Conservation (phyloP, 164 flowering plant genomes). For the Aristolochia fimbriata region DNA sequence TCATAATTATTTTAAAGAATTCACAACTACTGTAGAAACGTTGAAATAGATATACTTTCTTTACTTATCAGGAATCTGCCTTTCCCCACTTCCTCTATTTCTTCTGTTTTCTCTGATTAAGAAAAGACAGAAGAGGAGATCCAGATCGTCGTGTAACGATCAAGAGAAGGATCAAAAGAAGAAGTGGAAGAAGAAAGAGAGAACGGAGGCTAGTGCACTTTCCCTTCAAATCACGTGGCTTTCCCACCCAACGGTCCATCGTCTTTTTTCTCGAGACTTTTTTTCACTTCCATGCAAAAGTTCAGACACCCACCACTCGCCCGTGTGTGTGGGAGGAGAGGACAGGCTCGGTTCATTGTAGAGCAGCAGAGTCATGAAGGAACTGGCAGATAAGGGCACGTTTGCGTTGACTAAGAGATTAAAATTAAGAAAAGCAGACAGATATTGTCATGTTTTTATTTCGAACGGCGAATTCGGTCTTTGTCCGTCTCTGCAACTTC, state of each 20-base stretch:
- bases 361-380: not conserved
- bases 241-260: not conserved
- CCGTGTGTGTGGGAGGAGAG: too few species aligned
- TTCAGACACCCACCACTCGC: not conserved
- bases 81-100: too few species aligned
- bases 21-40: too few species aligned
- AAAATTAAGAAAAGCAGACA: not conserved
- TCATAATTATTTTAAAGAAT: too few species aligned
- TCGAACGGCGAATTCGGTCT: not conserved
- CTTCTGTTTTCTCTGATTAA: too few species aligned
- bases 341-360: too few species aligned
- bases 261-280: not conserved
- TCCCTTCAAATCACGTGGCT: conserved; percentile 7
- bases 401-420: not conserved
- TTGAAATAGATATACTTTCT: too few species aligned
- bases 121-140: too few species aligned
- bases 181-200: not conserved
- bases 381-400: not conserved
- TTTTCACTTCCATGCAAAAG: conserved; percentile 1
- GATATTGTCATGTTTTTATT: not conserved
- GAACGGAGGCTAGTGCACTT: not conserved
- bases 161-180: not conserved
- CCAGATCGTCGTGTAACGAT: not conserved
- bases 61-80: too few species aligned
- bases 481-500: not conserved